Conservation (phyloP, 73 alveolate species). For the Stentor coeruleus region DNA sequence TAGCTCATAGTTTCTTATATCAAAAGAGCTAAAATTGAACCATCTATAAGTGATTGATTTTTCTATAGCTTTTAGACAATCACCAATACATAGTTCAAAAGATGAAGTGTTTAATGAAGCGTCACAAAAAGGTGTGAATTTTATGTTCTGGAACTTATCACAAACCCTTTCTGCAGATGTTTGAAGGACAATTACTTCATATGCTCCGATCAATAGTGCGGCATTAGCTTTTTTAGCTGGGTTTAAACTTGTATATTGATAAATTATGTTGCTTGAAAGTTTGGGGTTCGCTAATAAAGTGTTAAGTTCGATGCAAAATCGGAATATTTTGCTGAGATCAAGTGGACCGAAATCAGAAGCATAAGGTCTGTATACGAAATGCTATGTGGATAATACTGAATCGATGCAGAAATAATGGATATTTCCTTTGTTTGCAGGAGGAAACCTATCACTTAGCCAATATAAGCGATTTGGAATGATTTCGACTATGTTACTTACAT, state of each 20-base stretch:
- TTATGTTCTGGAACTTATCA: conserved; percentile 42
- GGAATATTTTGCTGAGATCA: conserved; percentile 56
- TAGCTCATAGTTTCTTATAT: conserved; percentile 61
- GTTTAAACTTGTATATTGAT: conserved; percentile 62
- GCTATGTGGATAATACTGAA: conserved; percentile 37
- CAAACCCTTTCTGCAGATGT: conserved; percentile 92
- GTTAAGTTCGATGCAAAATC: conserved; percentile 64
- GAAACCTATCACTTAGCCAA: conserved; percentile 74
- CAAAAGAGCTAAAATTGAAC: conserved; percentile 67
- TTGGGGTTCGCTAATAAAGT: conserved; percentile 40
- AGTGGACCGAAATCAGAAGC: conserved; percentile 81
- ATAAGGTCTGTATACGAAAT: conserved; percentile 71
- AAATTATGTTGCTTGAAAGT: conserved; percentile 42
- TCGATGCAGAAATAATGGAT: conserved; percentile 91
- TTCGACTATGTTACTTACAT: conserved; percentile 27
- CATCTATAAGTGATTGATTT: conserved; percentile 61
- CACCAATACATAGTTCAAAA: conserved; percentile 69
- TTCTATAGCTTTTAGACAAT: conserved; percentile 80
- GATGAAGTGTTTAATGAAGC: conserved; percentile 87
- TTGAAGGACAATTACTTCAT: conserved; percentile 64
- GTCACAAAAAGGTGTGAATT: conserved; percentile 74
- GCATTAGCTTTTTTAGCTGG: conserved; percentile 76
- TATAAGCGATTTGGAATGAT: conserved; percentile 56
- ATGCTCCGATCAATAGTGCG: conserved; percentile 84
- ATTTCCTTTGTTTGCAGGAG: conserved; percentile 60